phyloP scores from a whole-genome alignment of 768 basidiomycete genomes.

The Serendipita indica region DNA sequence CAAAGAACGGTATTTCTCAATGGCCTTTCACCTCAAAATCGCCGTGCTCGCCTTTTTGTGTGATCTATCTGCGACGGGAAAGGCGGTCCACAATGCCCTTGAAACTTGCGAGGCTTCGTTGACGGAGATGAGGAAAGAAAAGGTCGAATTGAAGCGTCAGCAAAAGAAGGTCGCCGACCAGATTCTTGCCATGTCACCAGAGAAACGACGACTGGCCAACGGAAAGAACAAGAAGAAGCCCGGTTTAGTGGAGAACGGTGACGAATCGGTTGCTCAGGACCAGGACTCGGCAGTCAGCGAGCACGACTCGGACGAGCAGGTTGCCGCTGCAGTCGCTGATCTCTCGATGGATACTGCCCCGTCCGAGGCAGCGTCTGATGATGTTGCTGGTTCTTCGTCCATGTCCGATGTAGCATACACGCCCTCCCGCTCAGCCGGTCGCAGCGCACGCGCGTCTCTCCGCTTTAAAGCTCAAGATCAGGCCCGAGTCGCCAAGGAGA shows the following conservation, averaged over 20 bases:
- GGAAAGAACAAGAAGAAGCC: slow-evolving; percentile 13
- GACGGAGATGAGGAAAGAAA: slow-evolving; percentile 86
- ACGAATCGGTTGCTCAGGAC: not conserved
- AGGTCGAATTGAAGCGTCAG: slow-evolving; percentile 84
- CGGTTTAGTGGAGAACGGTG: not conserved
- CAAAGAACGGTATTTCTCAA: slow-evolving; percentile 56
- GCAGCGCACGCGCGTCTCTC: slow-evolving; percentile 32
- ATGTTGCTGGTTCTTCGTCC: slow-evolving; percentile 9
- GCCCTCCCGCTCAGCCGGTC: slow-evolving; percentile 23
- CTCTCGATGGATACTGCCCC: slow-evolving; percentile 3
- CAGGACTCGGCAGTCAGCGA: slow-evolving; percentile 11
- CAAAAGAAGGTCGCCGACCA: slow-evolving; percentile 42
- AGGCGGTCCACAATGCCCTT: slow-evolving; percentile 74
- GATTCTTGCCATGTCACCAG: slow-evolving; percentile 9
- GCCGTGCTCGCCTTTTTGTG: slow-evolving; percentile 77
- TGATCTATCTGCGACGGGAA: slow-evolving; percentile 81
- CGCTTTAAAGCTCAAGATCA: slow-evolving; percentile 40
- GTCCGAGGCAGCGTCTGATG: slow-evolving; percentile 14
- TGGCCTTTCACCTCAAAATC: slow-evolving; percentile 68
- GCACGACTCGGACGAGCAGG: slow-evolving; percentile 12
- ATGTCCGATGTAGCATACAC: slow-evolving; percentile 39
- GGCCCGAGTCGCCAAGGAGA: slow-evolving; percentile 52
- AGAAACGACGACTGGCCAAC: slow-evolving; percentile 8
- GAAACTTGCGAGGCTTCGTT: slow-evolving; percentile 80
- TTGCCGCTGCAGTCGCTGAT: slow-evolving; percentile 11